Evolutionary conservation across 495 filamentous ascomycete genomes (phyloP), one percentile per base, ranked within the genome.

Genomic region (Neurospora sp.): DNA sequence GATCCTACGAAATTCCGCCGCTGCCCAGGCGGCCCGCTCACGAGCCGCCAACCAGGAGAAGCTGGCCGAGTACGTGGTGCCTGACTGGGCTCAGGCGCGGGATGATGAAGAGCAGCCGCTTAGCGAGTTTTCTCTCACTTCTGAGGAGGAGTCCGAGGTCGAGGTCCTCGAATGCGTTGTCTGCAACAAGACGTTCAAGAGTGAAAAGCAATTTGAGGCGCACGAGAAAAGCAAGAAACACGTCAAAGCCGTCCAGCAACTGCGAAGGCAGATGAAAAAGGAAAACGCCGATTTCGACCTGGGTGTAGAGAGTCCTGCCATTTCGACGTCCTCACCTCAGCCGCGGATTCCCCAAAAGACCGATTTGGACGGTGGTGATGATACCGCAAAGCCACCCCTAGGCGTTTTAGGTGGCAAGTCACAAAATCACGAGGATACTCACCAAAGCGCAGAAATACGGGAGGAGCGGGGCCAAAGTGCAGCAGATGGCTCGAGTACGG

Each of bases 191-290:
- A 91, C 77, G 4, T 99, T 98, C 86, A 97, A 96, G 80, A 97
- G 94, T 73, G 91, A 97, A 78, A 93, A 92, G 76, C 96, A 98
- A 77, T 95, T 90, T 74, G 90, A 95, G 79, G 90, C 92, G n/a
- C 96, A 99, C 78, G 95, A 98, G 83, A 92, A 91, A 82, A 97
- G 94, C 84, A 98, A 97, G 79, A 98, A 98, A 79, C 96, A 99
- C 78, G 78, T 90, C 62, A 97, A 96, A 79, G 92, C 93, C 4
- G 87, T 97, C 6, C 89, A 93, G 74, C 88, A 93, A 75, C 80
- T 99, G 42, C 89, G 88, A 77, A 86, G 89, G 77, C 90, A 95
- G 81, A 98, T 99, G 95, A 87, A 84, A 76, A 88, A 90, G 76
- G 90, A 99, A 73, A 89, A 95, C 78, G 83, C 85, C 69, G 80